phyloP scores from a whole-genome alignment of 768 basidiomycete genomes.

The Hirschioporus abietinus region DNA sequence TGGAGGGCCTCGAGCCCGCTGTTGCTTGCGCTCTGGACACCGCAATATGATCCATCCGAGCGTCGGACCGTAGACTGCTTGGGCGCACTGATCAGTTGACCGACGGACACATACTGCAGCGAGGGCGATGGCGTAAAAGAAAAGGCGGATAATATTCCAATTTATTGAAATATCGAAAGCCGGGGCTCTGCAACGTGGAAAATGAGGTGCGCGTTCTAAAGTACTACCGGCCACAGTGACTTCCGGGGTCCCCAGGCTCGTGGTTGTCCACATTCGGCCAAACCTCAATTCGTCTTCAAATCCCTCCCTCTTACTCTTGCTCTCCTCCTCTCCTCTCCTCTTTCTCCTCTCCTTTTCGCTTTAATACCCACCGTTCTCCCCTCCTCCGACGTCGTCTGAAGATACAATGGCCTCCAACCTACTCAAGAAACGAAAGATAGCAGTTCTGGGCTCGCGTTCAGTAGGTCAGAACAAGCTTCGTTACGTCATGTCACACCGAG shows the following conservation, averaged over 20 bases:
- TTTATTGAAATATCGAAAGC: neutral
- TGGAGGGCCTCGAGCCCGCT: neutral
- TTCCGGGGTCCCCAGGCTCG: neutral
- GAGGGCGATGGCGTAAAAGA: slow-evolving; percentile 1
- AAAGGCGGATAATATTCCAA: neutral
- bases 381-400: slow-evolving; percentile 7
- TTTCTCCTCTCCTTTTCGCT: slow-evolving; percentile 7
- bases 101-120: neutral
- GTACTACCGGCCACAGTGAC: neutral
- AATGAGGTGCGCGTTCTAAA: neutral
- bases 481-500: slow-evolving; percentile 9
- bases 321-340: slow-evolving; percentile 11
- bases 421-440: slow-evolving; percentile 83
- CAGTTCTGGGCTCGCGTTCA: slow-evolving; percentile 79
- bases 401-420: slow-evolving; percentile 29
- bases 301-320: slow-evolving; percentile 1
- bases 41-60: neutral
- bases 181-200: neutral
- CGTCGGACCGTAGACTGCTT: neutral
- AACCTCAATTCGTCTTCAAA: slow-evolving; percentile 2
- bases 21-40: neutral
- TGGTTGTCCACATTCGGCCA: neutral
- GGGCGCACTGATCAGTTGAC: neutral
- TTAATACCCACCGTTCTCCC: slow-evolving; percentile 7
- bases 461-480: slow-evolving; percentile 46